Evolutionary conservation across 306 rosid species (phyloP), one percentile per base, ranked within the genome.

Genomic region (Crotalaria pallida): DNA sequence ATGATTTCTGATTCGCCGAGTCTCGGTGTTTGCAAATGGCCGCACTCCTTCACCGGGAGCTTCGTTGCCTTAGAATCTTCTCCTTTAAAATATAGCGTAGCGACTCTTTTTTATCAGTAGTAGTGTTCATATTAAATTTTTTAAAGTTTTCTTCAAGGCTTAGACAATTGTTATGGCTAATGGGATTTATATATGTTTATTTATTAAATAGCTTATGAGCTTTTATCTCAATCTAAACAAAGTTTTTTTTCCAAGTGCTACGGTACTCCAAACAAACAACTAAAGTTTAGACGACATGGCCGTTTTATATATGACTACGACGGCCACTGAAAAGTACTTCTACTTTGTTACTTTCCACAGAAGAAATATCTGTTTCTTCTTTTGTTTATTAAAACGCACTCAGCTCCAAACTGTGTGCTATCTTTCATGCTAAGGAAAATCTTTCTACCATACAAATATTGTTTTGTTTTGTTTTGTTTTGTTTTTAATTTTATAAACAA

Each of bases 61-160:
- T 69, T 51, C 9, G n/a, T 22, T 49, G 61, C 23, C 36, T 69
- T 56, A 36, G 53, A 69, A 69, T 75, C 70, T 74, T 69, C 34
- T 12, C 47, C 36, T 13, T 13, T 60, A 52, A 18, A 74, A 53
- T 44, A 10, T 7, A 55, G 9, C 7, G 26, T 7, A 55, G 9
- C 7, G 26, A 41, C 44, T 70, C 52, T 33, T 56, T 56, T 65
- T 68, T 48, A 48, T 57, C 10, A 21, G 31, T 16, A 10, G 10
- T 49, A 31, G 9, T 72, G 10, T 52, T n/a, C n/a, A n/a, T n/a
- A n/a, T n/a, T n/a, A n/a, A n/a, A n/a, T n/a, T 53, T 24, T 34
- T 60, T 8, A 1, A 61, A 5, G 36, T 12, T 56, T 79, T 49
- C 62, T 44, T 73, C 41, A 34, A 2, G 10, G 13, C 3, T 10